A percentile compares a stretch with the other conserved stretches of the same genome.
These are phyloP conservation scores for Pseudogymnoascus pannorum DNA, from an alignment of 2,329 filamentous ascomycete genomes.

Conservation along the genomic window DNA sequence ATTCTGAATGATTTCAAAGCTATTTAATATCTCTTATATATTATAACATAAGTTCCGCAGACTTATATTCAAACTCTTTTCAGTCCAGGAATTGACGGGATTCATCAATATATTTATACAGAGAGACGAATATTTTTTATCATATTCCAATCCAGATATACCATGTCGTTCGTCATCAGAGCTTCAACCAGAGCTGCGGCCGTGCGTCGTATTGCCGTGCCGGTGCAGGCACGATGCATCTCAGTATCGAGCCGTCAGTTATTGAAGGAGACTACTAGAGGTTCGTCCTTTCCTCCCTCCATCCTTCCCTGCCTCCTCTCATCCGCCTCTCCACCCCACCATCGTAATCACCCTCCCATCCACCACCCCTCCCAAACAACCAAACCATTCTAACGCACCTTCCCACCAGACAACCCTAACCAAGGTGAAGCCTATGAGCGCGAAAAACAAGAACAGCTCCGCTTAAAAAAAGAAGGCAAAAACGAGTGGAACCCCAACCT, in stretches of 20 bases:
- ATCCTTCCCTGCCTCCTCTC: not conserved
- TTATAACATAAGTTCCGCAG: not conserved
- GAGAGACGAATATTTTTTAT: not conserved
- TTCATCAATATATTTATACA: not conserved
- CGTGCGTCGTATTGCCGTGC: slow-evolving; percentile 9
- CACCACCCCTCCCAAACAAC: not conserved
- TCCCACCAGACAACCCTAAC: slow-evolving; percentile 19
- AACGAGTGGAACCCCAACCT: slow-evolving; percentile 72
- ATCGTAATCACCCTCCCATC: not conserved
- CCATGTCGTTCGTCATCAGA: slow-evolving; percentile 23
- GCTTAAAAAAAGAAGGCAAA: slow-evolving; percentile 63
- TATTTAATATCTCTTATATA: not conserved
- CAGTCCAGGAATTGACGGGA: not conserved
- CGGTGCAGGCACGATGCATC: slow-evolving; percentile 14
- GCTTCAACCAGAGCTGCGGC: slow-evolving; percentile 13
- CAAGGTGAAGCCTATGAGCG: slow-evolving; percentile 40
- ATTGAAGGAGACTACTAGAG: slow-evolving; percentile 26
- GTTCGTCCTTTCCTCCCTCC: slow-evolving; percentile 19
- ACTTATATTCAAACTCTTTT: not conserved
- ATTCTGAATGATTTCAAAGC: not conserved
- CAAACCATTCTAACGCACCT: not conserved
- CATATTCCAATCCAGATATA: not conserved
- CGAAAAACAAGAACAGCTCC: slow-evolving; percentile 53
- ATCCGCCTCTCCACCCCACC: too few species aligned
- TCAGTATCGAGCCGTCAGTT: slow-evolving; percentile 14